Percentiles rank a stretch among this genome's conserved stretches.
Evolutionary conservation across 2,329 filamentous ascomycete species (phyloP).

Genomic region (Blastomyces silverae): DNA sequence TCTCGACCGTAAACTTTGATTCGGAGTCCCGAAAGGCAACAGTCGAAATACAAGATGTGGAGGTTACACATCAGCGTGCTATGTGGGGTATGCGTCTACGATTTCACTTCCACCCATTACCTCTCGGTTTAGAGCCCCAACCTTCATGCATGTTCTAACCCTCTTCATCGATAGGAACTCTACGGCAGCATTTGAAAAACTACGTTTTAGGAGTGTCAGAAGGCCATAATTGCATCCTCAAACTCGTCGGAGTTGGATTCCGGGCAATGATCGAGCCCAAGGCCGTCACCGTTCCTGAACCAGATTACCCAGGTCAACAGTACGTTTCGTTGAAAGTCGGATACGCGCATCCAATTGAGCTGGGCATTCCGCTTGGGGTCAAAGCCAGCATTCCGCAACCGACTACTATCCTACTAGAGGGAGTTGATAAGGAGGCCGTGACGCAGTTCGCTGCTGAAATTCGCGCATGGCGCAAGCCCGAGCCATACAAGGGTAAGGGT

Average conservation of each 20-base stretch:
- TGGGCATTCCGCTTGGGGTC: conserved; percentile 74
- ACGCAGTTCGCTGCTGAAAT: conserved; percentile 90
- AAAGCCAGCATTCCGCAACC: conserved; percentile 83
- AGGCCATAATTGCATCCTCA: conserved; percentile 87
- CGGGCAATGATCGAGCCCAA: conserved; percentile 76
- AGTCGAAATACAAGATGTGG: conserved; percentile 62
- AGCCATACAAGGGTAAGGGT: conserved; percentile 99
- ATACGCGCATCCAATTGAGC: conserved; percentile 90
- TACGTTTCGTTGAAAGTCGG: conserved; percentile 93
- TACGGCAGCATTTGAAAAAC: conserved; percentile 81
- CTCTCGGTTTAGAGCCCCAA: not conserved
- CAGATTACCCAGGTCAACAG: conserved; percentile 72
- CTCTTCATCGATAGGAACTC: conserved; percentile 58
- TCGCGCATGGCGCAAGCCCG: conserved; percentile 78
- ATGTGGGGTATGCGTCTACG: conserved; percentile 75
- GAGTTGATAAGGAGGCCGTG: conserved; percentile 74
- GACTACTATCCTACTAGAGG: conserved; percentile 84
- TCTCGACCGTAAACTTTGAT: conserved; percentile 65
- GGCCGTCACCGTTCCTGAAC: conserved; percentile 54
- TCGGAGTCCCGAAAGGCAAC: conserved; percentile 55
- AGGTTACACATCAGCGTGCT: conserved; percentile 68
- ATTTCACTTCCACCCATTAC: not conserved
- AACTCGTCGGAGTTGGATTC: conserved; percentile 92
- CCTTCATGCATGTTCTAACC: conserved; percentile 22
- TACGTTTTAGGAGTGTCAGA: conserved; percentile 91